Evolutionary conservation across 805 yeast genomes (phyloP).

Genomic region (Candida rishiriensis): DNA sequence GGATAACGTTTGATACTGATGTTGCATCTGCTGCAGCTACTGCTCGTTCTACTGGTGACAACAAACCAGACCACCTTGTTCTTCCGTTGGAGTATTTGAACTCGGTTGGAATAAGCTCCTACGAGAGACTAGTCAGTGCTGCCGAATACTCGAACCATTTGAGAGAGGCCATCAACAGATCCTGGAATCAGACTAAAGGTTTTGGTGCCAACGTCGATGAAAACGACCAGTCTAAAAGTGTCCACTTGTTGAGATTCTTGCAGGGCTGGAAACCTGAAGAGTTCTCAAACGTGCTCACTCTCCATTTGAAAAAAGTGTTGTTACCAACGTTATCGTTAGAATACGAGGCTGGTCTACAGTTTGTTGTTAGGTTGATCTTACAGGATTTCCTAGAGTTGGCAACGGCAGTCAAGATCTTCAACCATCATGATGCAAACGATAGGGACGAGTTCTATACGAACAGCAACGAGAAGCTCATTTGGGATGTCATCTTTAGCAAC

Average conservation of each 20-base stretch:
- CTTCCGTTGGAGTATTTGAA: constrained; percentile 17
- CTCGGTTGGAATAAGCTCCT: constrained; percentile 23
- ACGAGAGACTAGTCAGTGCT: constrained; percentile 26
- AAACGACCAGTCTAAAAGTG: constrained; percentile 5
- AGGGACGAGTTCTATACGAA: constrained; percentile 16
- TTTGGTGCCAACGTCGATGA: constrained; percentile 4
- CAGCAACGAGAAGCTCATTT: constrained; percentile 16
- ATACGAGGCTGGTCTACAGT: constrained; percentile 32
- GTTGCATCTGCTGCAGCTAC: too few relatives aligned
- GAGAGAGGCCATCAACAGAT: constrained; percentile 22
- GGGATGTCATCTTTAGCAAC: constrained; percentile 24
- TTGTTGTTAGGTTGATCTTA: constrained; percentile 33
- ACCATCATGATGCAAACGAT: constrained; percentile 1
- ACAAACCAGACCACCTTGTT: constrained; percentile 1
- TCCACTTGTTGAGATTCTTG: constrained; percentile 23
- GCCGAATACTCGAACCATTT: constrained; percentile 29
- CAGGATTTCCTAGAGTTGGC: constrained; percentile 34
- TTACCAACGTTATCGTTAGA: constrained; percentile 31
- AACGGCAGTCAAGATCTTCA: constrained; percentile 31
- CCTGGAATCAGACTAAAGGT: constrained; percentile 23
- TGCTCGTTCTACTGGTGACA: too few relatives aligned
- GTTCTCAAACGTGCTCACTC: constrained; percentile 20
- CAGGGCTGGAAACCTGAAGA: constrained; percentile 36
- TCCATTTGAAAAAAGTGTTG: constrained; percentile 23
- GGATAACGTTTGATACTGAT: too few relatives aligned